Evolutionary conservation across 805 yeast genomes (phyloP).

Genomic region (Scheffersomyces stipitis): DNA sequence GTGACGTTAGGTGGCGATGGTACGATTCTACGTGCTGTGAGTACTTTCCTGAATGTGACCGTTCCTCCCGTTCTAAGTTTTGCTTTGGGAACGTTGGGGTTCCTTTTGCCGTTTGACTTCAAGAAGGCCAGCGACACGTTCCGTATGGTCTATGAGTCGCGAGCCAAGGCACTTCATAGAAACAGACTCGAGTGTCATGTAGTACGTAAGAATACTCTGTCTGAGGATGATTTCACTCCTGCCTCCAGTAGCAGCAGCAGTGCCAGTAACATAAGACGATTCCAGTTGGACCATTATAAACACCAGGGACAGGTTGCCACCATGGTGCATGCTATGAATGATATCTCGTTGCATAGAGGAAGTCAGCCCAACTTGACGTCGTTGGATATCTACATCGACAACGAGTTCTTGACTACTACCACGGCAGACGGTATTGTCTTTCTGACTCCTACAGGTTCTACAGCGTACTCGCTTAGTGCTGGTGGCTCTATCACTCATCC

Average conservation of each 20-base stretch:
- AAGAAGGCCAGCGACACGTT: slow-evolving; percentile 60
- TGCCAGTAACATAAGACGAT: background rate
- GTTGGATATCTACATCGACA: slow-evolving; percentile 82
- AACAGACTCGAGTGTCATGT: slow-evolving; percentile 78
- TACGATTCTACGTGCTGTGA: slow-evolving; percentile 81
- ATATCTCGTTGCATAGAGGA: slow-evolving; percentile 84
- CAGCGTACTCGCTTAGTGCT: slow-evolving; percentile 84
- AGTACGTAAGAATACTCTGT: slow-evolving; percentile 17
- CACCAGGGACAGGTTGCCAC: slow-evolving; percentile 12
- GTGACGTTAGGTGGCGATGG: slow-evolving; percentile 98
- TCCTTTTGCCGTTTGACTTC: slow-evolving; percentile 83
- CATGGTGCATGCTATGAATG: slow-evolving; percentile 85
- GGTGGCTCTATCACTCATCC: slow-evolving; percentile 96
- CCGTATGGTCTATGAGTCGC: slow-evolving; percentile 60
- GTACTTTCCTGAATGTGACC: slow-evolving; percentile 64
- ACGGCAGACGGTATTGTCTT: slow-evolving; percentile 88
- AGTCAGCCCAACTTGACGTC: slow-evolving; percentile 81
- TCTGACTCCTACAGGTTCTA: slow-evolving; percentile 92
- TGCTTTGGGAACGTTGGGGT: slow-evolving; percentile 89
- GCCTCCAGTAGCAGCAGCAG: slow-evolving; percentile 1
- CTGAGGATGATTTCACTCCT: slow-evolving; percentile 3
- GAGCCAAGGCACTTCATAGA: slow-evolving; percentile 73
- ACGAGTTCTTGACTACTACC: slow-evolving; percentile 81
- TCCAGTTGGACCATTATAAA: slow-evolving; percentile 10
- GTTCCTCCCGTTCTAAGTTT: slow-evolving; percentile 91